Evolutionary conservation across 2,329 filamentous ascomycete genomes (phyloP).

Genomic region (Fusarium nisikadoi): DNA sequence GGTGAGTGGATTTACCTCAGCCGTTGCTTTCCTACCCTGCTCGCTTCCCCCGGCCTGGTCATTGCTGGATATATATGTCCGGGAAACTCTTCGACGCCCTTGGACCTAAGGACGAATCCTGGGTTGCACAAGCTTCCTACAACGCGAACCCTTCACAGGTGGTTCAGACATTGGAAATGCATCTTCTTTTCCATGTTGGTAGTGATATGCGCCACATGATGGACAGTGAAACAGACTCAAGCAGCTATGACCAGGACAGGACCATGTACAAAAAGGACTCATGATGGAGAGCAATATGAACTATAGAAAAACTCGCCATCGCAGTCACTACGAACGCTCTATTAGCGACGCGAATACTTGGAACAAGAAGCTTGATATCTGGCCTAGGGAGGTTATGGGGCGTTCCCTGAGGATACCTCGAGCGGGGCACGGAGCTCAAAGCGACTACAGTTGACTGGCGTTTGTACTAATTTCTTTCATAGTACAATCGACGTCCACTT

Average conservation of each 20-base stretch:
- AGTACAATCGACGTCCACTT: conserved; percentile 40
- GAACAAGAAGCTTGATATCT: neutral
- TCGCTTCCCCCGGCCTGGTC: neutral
- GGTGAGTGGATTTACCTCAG: conserved; percentile 47
- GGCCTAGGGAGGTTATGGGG: neutral
- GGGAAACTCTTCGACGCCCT: neutral
- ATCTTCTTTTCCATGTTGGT: neutral
- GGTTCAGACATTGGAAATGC: too few species aligned
- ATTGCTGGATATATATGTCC: neutral
- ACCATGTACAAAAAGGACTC: neutral
- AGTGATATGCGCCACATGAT: neutral
- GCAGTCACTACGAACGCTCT: neutral
- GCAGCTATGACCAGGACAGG: neutral
- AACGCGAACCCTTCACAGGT: neutral
- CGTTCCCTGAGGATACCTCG: conserved; percentile 11
- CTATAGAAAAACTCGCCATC: neutral
- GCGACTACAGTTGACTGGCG: conserved; percentile 19
- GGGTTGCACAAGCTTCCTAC: neutral
- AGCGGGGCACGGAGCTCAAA: conserved; percentile 37
- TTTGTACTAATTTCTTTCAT: conserved; percentile 37
- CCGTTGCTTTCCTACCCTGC: conserved; percentile 8
- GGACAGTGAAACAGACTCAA: neutral
- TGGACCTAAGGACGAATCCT: neutral
- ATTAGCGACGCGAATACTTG: neutral
- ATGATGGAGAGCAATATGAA: neutral